Evolutionary conservation across 371 early-diverging fungal species (phyloP).

Genomic region (Mortierella sp.): DNA sequence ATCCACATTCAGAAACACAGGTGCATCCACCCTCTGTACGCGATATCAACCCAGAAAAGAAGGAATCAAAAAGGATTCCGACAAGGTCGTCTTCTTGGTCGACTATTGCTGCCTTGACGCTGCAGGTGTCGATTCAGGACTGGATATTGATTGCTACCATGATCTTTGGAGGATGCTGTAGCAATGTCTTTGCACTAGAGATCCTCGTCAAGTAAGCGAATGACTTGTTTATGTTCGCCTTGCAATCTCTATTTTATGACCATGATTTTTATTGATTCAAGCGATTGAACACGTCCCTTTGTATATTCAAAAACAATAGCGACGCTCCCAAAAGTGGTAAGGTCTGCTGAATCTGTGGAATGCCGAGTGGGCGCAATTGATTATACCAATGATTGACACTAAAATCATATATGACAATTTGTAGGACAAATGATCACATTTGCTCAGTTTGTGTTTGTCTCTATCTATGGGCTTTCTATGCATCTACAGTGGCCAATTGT

Average conservation of each 20-base stretch:
- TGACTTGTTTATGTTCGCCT: not conserved
- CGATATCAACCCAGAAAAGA: not conserved
- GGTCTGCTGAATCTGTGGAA: not conserved
- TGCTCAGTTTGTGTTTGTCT: constrained; percentile 85
- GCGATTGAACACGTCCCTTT: too few species aligned
- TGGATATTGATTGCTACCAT: constrained; percentile 70
- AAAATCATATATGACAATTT: not conserved
- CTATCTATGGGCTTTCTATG: constrained; percentile 76
- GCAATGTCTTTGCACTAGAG: constrained; percentile 90
- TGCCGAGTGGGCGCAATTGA: too few species aligned
- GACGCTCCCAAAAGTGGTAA: constrained; percentile 83
- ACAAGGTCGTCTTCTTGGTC: constrained; percentile 24
- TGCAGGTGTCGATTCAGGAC: constrained; percentile 58
- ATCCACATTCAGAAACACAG: not conserved
- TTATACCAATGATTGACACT: not conserved
- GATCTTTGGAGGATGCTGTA: constrained; percentile 93
- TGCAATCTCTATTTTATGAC: too few species aligned
- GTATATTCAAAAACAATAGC: constrained; percentile 45
- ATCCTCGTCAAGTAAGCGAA: constrained; percentile 72
- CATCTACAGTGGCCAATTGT: constrained; percentile 69
- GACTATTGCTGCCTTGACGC: constrained; percentile 32
- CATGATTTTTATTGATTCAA: not conserved
- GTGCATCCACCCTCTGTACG: not conserved
- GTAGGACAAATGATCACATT: constrained; percentile 86
- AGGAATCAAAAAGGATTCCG: not conserved